A percentile compares a stretch with the other conserved stretches of the same genome.
phyloP scores from a whole-genome alignment of 441 rosid genomes.

The Pelargonium fulgidum region DNA sequence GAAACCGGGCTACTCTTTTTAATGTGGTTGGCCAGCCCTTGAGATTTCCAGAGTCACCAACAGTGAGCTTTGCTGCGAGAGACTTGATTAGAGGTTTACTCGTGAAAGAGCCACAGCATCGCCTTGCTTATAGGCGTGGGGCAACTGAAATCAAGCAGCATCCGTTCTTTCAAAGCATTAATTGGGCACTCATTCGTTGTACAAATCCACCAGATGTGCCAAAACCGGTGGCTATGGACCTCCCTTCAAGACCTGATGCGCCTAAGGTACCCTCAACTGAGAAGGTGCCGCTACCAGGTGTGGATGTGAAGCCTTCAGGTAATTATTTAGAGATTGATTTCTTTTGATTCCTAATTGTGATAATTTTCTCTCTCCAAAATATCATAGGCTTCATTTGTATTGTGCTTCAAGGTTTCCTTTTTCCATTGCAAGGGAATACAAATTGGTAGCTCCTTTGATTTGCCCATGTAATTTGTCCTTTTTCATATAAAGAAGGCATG shows the following conservation, averaged over 20 bases:
- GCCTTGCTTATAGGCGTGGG: constrained; percentile 88
- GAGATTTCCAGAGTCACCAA: constrained; percentile 81
- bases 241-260: constrained; percentile 28
- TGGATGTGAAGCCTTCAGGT: constrained; percentile 61
- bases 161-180: constrained; percentile 90
- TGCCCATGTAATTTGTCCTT: constrained; percentile 14
- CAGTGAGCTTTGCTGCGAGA: constrained; percentile 71
- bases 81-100: constrained; percentile 78
- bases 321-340: constrained; percentile 93
- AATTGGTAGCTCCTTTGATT: constrained; percentile 19
- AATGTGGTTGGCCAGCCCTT: constrained; percentile 92
- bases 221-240: constrained; percentile 60
- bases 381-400: constrained; percentile 18
- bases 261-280: constrained; percentile 35
- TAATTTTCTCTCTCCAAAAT: constrained; percentile 9
- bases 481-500: background rate
- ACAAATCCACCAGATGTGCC: constrained; percentile 98
- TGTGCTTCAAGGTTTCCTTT: constrained; percentile 24
- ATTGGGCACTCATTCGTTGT: constrained; percentile 96
- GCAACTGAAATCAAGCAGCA: constrained; percentile 99
- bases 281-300: constrained; percentile 27
- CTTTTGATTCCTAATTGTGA: constrained; percentile 47
- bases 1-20: constrained; percentile 86
- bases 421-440: constrained; percentile 24
- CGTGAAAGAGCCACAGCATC: constrained; percentile 86